phyloP scores from a whole-genome alignment of 106 monocot genomes.

The Dioscorea zingiberensis region DNA sequence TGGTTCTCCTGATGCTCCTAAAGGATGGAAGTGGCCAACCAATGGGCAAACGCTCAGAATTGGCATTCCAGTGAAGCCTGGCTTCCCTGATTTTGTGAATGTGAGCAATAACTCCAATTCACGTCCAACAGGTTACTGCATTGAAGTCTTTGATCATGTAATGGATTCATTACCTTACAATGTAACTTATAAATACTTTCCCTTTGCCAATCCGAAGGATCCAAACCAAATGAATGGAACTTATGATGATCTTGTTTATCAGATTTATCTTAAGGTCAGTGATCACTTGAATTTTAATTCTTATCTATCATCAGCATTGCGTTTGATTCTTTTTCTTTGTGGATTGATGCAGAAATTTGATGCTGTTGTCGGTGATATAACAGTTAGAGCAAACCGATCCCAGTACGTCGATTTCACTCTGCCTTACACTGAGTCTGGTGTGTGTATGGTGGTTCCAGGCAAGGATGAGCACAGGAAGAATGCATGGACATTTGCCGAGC shows the following conservation, averaged over 20 bases:
- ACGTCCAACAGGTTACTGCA: constrained; percentile 16
- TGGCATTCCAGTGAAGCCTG: constrained; percentile 45
- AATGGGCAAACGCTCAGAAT: constrained; percentile 27
- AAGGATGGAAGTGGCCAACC: constrained; percentile 51
- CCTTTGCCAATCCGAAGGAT: constrained; percentile 3
- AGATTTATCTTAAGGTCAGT: constrained; percentile 15
- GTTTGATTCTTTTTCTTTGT: too few relatives aligned
- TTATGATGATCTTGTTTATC: constrained; percentile 22
- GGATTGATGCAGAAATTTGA: constrained; percentile 6
- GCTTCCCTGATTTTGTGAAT: constrained; percentile 34
- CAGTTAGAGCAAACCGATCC: constrained; percentile 2
- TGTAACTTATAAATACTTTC: constrained; percentile 25
- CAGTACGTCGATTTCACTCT: constrained; percentile 15
- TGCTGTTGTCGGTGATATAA: constrained; percentile 14
- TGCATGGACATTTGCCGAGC: constrained; percentile 10
- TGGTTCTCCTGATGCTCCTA: constrained; percentile 11
- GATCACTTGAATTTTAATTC: background rate
- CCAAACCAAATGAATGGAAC: background rate
- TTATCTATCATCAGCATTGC: too few relatives aligned
- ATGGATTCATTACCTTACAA: constrained; percentile 30
- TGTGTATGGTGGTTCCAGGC: constrained; percentile 15
- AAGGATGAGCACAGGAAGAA: background rate
- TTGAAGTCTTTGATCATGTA: constrained; percentile 47
- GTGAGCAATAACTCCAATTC: background rate
- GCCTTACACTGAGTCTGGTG: constrained; percentile 15